A percentile compares a stretch with the other conserved stretches of the same genome.
These are phyloP conservation scores for Luffa acutangula DNA, from an alignment of 306 rosid species.

Conservation along the genomic window DNA sequence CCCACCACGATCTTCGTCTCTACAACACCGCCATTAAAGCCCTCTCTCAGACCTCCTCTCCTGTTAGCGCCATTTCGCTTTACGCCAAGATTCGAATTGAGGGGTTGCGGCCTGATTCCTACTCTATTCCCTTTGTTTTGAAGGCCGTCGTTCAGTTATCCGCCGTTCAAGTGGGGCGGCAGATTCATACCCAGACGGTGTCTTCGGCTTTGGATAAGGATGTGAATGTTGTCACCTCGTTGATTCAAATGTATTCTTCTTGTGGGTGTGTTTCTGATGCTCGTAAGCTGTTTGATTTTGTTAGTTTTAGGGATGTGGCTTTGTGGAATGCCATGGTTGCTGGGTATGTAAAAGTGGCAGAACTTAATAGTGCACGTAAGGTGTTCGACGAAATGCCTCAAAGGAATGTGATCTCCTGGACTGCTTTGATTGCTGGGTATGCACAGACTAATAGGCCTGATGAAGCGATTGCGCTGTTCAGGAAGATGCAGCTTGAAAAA, in stretches of 20 bases:
- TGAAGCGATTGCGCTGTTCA: slow-evolving; percentile 42
- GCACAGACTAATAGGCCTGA: slow-evolving; percentile 27
- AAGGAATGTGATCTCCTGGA: slow-evolving; percentile 52
- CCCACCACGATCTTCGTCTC: slow-evolving; percentile 20
- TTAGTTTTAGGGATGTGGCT: slow-evolving; percentile 9
- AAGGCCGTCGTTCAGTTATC: slow-evolving; percentile 31
- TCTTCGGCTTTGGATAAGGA: slow-evolving; percentile 27
- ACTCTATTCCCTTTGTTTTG: slow-evolving; percentile 44
- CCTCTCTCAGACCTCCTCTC: slow-evolving; percentile 21
- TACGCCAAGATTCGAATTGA: slow-evolving; percentile 18
- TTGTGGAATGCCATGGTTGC: slow-evolving; percentile 52
- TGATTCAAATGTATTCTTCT: slow-evolving; percentile 47
- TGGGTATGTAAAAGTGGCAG: slow-evolving; percentile 43
- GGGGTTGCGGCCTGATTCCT: slow-evolving; percentile 38
- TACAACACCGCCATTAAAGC: slow-evolving; percentile 40
- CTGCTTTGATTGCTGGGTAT: slow-evolving; percentile 42
- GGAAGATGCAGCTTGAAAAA: slow-evolving; percentile 41
- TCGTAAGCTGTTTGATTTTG: slow-evolving; percentile 39
- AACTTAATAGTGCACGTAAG: slow-evolving; percentile 30
- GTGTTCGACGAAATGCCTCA: slow-evolving; percentile 50
- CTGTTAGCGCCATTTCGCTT: slow-evolving; percentile 20
- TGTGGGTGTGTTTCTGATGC: slow-evolving; percentile 30
- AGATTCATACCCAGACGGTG: slow-evolving; percentile 40
- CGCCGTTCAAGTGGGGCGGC: slow-evolving; percentile 20
- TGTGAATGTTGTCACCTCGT: slow-evolving; percentile 22